These are phyloP conservation scores for Micromonas commoda DNA, from an alignment of 139 green algal genomes.

Conservation along the genomic window DNA sequence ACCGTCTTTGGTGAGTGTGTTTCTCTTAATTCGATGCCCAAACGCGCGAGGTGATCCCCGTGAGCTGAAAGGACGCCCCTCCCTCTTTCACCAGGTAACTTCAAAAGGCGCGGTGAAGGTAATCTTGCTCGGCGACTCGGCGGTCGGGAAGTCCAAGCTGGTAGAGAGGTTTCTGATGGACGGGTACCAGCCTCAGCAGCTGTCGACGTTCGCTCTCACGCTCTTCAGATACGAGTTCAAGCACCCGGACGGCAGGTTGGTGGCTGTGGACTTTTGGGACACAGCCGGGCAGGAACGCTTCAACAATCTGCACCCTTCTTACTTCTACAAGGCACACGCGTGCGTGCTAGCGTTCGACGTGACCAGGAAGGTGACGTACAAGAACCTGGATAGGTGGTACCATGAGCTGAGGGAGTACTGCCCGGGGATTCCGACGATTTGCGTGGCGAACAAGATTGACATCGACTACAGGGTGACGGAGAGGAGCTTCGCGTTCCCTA, in stretches of 20 bases:
- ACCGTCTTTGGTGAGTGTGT: no score
- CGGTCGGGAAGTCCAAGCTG: slow-evolving; percentile 62
- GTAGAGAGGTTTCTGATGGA: slow-evolving; percentile 61
- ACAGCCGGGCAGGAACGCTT: slow-evolving; percentile 61
- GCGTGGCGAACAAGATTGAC: slow-evolving; percentile 67
- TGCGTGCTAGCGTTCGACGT: slow-evolving; percentile 71
- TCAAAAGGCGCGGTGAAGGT: slow-evolving; percentile 32
- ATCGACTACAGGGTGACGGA: slow-evolving; percentile 38
- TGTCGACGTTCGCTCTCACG: slow-evolving; percentile 61
- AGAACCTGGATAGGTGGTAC: slow-evolving; percentile 52
- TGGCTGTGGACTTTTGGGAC: slow-evolving; percentile 56
- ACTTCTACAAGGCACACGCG: slow-evolving; percentile 59
- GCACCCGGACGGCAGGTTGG: slow-evolving; percentile 35
- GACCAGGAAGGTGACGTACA: slow-evolving; percentile 61
- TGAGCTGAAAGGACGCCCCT: background rate
- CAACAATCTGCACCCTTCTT: slow-evolving; percentile 59
- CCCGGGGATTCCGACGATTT: slow-evolving; percentile 54
- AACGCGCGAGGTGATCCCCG: background rate
- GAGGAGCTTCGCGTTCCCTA: slow-evolving; percentile 55
- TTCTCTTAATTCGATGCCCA: background rate
- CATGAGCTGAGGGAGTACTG: slow-evolving; percentile 52
- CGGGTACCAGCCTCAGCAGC: slow-evolving; percentile 55
- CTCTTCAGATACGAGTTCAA: slow-evolving; percentile 55
- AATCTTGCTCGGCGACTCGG: slow-evolving; percentile 59
- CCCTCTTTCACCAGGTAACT: background rate